Evolutionary conservation across 208 protist species (phyloP), one percentile per base, ranked within the genome.

Genomic region (Spongospora subterranea): DNA sequence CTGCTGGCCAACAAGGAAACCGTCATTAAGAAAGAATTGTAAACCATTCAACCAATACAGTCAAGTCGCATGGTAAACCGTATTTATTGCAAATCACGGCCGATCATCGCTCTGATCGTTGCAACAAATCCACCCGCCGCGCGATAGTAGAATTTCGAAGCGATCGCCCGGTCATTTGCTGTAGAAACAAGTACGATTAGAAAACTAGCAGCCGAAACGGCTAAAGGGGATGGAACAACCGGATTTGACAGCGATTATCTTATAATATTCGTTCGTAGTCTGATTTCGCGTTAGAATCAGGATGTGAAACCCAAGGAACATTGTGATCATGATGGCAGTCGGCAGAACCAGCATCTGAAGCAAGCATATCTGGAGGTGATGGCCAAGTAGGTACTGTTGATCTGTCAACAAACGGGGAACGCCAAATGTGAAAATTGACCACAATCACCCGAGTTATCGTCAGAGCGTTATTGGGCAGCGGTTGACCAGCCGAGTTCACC

Each of bases 1-100:
- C n/a, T 82, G 71, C 71, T 82, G n/a, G n/a, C 6, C 71, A 82
- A 82, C 71, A 82, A 82, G 71, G 71, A 82, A 40, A 17, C 71
- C 6, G 17, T n/a, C 6, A n/a, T 82, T 43, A 82, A 82, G 35
- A 6, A n/a, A 35, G 71, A 82, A 39, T 6, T 45, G 17, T 82
- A n/a, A 82, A 43, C 13, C 54, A 65, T 65, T 32, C 54, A 65
- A 65, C 54, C 17, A 29, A 29, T 29, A 29, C 20, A 29, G 54
- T 29, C 54, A 17, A 65, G 17, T 65, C 54, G 17, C 17, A 17
- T 29, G 17, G 54, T 65, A 65, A 17, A 29, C 54, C 54, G 54
- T 65, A 29, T 65, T 17, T 29, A 17, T 17, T 29, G 20, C 54
- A 17, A 17, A 29, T 65, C 54, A 65, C 54, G 20, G 54, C 54